Evolutionary conservation across 1,284 basidiomycete genomes (phyloP), one percentile per base, ranked within the genome.

Genomic region (Papiliotrema terrestris): DNA sequence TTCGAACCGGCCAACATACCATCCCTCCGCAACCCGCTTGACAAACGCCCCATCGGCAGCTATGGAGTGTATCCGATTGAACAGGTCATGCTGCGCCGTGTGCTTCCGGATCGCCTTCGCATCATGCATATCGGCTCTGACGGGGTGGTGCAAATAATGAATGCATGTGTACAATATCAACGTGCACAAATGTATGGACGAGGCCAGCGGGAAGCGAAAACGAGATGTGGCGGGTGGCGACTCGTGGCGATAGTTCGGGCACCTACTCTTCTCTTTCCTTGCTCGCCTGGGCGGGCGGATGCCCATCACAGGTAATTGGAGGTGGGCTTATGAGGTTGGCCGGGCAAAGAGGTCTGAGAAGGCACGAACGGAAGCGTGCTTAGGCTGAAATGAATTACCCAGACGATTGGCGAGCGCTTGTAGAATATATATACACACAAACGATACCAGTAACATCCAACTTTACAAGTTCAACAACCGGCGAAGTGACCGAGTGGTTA

Each of bases 61-160:
- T 49, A 95, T 88, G 0, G 91, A 94, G 66, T 90, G 90, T 1
- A 95, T 71, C 2, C 92, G 84, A 68, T 92, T 93, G 79, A 84
- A 93, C 19, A 91, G 79, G 70, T 91, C 87, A 57, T 77, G 68
- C 39, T 70, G 67, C 0, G 73, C 71, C 19, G 72, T 66, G 42
- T 75, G 68, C 46, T 66, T 69, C 43, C 69, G 65, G 39, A 77
- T 62, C 1, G 67, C 69, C 51, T 67, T 68, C 35, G 39, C 54
- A 17, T 63, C 61, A 11, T 26, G 39, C 52, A 54, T 54, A 5
- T 19, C 23, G 39, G 39, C 11, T 6, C 4, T 9, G 44, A 22
- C 8, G 26, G 6, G 44, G 20, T 17, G 20, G 8, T 15, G 39
- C 17, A 8, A 8, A 37, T 9, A 37, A 37, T 37, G 36, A 15